A percentile compares a stretch with the other conserved stretches of the same genome.
Evolutionary conservation across 169 alveolate species (phyloP).

Genomic region (Plasmodium malariae): DNA sequence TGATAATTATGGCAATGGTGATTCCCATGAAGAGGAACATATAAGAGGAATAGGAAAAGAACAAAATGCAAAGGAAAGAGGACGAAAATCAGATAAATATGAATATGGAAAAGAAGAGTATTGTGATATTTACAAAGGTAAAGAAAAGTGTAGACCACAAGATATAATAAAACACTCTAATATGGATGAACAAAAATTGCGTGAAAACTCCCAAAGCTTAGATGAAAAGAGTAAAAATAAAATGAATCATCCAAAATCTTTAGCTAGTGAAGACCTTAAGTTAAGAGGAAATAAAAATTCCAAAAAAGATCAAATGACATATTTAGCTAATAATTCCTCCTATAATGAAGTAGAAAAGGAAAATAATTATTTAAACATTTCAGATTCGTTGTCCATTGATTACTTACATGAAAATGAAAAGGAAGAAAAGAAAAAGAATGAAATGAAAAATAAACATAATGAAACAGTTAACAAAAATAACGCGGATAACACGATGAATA

Average conservation of each 20-base stretch:
- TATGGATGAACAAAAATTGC: constrained; percentile 12
- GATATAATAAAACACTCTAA: constrained; percentile 14
- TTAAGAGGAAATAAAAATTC: constrained; percentile 1
- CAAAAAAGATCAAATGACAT: not conserved
- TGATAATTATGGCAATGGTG: not conserved
- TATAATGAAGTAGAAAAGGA: not conserved
- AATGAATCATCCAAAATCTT: constrained; percentile 5
- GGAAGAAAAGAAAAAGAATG: not conserved
- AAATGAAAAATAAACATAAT: constrained; percentile 12
- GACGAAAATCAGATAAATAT: constrained; percentile 16
- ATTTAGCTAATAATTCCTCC: not conserved
- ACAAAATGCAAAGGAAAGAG: not conserved
- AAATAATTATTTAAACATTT: constrained; percentile 16
- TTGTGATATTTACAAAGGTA: constrained; percentile 7
- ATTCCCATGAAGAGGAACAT: not conserved
- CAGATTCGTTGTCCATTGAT: constrained; percentile 25
- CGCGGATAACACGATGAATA: not conserved
- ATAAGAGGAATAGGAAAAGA: constrained; percentile 28
- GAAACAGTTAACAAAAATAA: not conserved
- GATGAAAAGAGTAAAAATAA: constrained; percentile 6
- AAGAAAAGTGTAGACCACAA: constrained; percentile 14
- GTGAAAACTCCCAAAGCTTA: not conserved
- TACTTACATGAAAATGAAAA: constrained; percentile 9
- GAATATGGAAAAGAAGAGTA: not conserved
- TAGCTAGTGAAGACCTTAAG: constrained; percentile 1